phyloP scores from a whole-genome alignment of 108 stramenopile species.

The Nannochloropsis salina region DNA sequence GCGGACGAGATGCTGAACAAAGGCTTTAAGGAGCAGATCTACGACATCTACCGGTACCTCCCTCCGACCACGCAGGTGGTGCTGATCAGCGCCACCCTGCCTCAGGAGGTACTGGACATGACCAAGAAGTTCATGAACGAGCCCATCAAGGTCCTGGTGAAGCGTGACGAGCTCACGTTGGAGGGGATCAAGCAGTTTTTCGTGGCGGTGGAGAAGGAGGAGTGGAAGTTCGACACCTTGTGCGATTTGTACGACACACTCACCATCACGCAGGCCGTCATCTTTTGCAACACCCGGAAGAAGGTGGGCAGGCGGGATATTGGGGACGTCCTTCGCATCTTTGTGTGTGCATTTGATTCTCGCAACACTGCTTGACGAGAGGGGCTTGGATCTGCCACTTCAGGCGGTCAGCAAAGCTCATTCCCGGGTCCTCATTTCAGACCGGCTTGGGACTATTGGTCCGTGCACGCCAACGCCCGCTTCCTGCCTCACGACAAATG shows the following conservation, averaged over 20 bases:
- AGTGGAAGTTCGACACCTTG: conserved; percentile 99
- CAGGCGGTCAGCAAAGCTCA: no score
- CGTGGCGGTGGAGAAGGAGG: conserved; percentile 94
- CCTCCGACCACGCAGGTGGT: conserved; percentile 88
- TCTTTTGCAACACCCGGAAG: conserved; percentile 95
- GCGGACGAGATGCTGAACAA: conserved; percentile 97
- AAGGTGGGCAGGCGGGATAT: conserved; percentile 58
- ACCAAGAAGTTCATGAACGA: conserved; percentile 96
- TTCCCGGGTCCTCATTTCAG: no score
- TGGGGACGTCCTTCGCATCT: no score
- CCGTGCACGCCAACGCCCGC: no score
- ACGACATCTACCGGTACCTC: conserved; percentile 93
- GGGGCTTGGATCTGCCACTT: no score
- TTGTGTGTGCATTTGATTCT: no score
- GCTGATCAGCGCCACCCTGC: conserved; percentile 88
- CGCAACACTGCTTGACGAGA: no score
- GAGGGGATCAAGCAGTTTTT: conserved; percentile 93
- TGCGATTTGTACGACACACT: conserved; percentile 98
- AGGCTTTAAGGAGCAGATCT: conserved; percentile 99
- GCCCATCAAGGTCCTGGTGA: conserved; percentile 85
- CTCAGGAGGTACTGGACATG: conserved; percentile 90
- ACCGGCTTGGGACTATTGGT: not conserved
- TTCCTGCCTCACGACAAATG: no score
- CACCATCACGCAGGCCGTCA: conserved; percentile 97
- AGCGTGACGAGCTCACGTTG: conserved; percentile 94